Conservation (phyloP, 495 filamentous ascomycete species). For the Penicillium paradoxum region DNA sequence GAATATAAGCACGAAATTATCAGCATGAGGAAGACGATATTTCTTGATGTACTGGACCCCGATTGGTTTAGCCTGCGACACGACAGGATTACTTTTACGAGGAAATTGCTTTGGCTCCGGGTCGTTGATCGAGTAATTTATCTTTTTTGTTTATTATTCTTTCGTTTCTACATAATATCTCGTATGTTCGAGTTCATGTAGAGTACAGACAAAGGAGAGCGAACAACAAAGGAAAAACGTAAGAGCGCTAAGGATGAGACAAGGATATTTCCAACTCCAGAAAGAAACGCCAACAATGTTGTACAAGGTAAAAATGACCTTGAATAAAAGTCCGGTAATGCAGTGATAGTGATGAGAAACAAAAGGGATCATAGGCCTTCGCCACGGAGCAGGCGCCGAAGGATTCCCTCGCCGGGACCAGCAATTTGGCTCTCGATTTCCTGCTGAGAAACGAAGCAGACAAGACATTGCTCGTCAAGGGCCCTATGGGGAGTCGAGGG, state of each 20-base stretch:
- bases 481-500: constrained; percentile 38
- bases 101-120: too few species aligned
- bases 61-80: too few species aligned
- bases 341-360: not conserved
- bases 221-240: constrained; percentile 8
- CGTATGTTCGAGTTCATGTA: not conserved
- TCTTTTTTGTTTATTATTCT: not conserved
- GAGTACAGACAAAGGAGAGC: constrained; percentile 2
- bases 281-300: constrained; percentile 19
- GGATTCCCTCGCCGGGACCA: constrained; percentile 56
- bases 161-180: not conserved
- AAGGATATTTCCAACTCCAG: constrained; percentile 9
- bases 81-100: too few species aligned
- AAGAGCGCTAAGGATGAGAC: constrained; percentile 9
- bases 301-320: constrained; percentile 14
- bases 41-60: too few species aligned
- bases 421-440: constrained; percentile 69
- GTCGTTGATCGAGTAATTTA: not conserved
- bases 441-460: constrained; percentile 70
- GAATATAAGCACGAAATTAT: too few species aligned
- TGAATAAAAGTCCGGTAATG: constrained; percentile 11
- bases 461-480: constrained; percentile 65
- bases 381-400: constrained; percentile 40
- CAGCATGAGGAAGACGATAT: too few species aligned
- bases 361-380: constrained; percentile 30